Evolutionary conservation across 768 basidiomycete species (phyloP), one percentile per base, ranked within the genome.

Genomic region (Gyrodon lividus): DNA sequence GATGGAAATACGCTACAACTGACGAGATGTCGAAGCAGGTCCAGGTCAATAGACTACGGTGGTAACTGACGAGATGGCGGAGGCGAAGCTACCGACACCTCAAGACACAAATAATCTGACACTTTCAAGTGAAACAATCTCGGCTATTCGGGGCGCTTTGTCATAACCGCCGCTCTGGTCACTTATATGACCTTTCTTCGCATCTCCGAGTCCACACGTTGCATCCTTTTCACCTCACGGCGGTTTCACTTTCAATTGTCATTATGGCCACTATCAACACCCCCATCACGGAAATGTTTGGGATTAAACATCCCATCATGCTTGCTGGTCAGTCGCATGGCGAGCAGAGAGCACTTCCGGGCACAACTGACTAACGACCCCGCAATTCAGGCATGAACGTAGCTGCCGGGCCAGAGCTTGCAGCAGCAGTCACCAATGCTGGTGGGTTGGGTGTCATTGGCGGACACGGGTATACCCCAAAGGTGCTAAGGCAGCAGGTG

Each of bases 381-480:
- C n/a, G n/a, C n/a, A 13, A 39, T 35, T 35, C 31, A 79, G 79
- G 84, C 26, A 83, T 82, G 82, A 84, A 84, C 56, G 81, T 83
- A 14, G 81, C 83, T 17, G 81, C 82, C 6, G 84, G 84, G 20
- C 81, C 93, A 16, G 92, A 94, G 67, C 82, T 95, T 22, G 93
- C 92, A 16, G 94, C 93, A 35, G 93, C 91, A 34, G 93, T 96
- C 51, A 92, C 91, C 39, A 97, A 96, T 62, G 94, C 92, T 23
- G 93, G 94, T 43, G 94, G 94, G 46, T 60, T 97, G 38, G 94
- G 94, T 56, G 92, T 96, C 46, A 92, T 98, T 54, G 94, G 94
- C 33, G 94, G 94, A 48, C 76, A 88, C 28, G 90, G 90, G 0
- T 93, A 87, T 65, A 91, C 92, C 3, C 89, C 89, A 19, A 89